Percentiles rank a stretch among this genome's conserved stretches.
Evolutionary conservation across 2,329 filamentous ascomycete species (phyloP).

Genomic region (Alternaria incomplexa): DNA sequence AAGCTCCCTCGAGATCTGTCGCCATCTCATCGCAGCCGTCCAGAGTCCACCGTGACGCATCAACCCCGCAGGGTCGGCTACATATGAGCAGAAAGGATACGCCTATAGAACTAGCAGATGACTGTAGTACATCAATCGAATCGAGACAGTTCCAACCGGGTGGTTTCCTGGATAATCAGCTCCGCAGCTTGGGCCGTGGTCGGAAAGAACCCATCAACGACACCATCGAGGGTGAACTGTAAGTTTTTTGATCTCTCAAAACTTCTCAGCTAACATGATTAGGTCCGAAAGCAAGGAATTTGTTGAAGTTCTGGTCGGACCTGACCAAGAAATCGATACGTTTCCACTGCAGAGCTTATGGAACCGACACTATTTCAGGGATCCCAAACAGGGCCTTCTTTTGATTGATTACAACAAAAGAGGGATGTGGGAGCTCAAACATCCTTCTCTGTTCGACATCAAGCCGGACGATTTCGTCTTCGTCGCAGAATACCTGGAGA

Average conservation of each 20-base stretch:
- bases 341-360: constrained; percentile 17
- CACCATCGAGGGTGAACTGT: constrained; percentile 28
- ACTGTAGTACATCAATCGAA: too few species aligned
- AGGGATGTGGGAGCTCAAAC: constrained; percentile 21
- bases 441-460: constrained; percentile 23
- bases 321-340: constrained; percentile 6
- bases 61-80: too few species aligned
- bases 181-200: neutral
- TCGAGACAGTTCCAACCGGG: neutral
- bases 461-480: constrained; percentile 28
- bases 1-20: neutral
- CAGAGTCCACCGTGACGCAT: too few species aligned
- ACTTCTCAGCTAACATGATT: neutral
- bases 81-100: neutral
- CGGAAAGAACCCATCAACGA: constrained; percentile 11
- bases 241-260: neutral
- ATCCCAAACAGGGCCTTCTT: constrained; percentile 8
- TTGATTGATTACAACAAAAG: constrained; percentile 18
- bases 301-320: constrained; percentile 29
- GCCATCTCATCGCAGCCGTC: neutral
- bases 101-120: neutral
- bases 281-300: constrained; percentile 26
- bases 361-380: constrained; percentile 22
- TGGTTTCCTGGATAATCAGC: neutral
- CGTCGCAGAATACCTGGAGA: constrained; percentile 34